Percentiles rank a stretch among this genome's conserved stretches.
Conservation (phyloP, 192 early-diverging fungal species). For the Glomus cerebriforme region DNA sequence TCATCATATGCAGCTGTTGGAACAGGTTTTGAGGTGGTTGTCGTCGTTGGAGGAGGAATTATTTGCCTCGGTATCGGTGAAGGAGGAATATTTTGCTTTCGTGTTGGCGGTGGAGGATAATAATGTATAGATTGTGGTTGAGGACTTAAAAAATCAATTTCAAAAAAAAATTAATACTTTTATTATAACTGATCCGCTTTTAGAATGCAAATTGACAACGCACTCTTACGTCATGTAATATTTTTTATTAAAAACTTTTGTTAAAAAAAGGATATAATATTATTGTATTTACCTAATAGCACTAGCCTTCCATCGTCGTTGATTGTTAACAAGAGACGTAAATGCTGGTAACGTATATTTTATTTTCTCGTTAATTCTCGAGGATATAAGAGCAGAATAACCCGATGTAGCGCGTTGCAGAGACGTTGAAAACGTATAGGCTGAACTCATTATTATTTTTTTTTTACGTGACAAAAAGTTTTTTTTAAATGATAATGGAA, state of each 20-base stretch:
- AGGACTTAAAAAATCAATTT: neutral
- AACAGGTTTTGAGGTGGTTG: neutral
- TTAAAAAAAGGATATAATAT: no score
- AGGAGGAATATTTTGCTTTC: neutral
- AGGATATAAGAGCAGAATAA: neutral
- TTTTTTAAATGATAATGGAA: neutral
- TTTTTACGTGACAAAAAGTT: neutral
- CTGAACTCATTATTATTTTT: neutral
- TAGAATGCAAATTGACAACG: no score
- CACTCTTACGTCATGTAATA: neutral
- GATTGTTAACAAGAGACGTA: neutral
- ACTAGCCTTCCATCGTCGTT: constrained; percentile 27
- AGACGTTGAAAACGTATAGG: neutral
- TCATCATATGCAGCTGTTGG: constrained; percentile 61
- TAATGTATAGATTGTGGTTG: neutral
- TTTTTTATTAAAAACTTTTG: neutral
- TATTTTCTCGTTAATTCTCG: neutral
- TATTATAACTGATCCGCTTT: neutral
- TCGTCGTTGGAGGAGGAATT: neutral
- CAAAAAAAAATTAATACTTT: neutral
- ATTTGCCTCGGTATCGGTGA: neutral
- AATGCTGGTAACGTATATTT: neutral
- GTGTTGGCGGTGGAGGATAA: constrained; percentile 11
- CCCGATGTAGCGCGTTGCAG: neutral
- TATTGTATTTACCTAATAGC: constrained; percentile 11